Evolutionary conservation across 2,329 filamentous ascomycete genomes (phyloP).

Genomic region (Ploettnerulaceae sp.): DNA sequence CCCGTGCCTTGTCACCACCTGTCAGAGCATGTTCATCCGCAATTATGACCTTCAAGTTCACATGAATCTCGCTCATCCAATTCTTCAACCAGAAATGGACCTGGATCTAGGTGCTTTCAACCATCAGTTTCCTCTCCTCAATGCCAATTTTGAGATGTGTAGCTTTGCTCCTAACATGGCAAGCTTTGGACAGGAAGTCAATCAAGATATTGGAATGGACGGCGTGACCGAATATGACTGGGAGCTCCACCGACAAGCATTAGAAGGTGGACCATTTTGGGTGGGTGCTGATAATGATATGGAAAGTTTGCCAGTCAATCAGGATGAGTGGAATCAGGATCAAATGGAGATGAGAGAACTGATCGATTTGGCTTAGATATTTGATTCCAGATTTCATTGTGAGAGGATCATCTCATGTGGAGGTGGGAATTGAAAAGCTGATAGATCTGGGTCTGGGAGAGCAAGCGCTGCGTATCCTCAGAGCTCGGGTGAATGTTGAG

Average conservation of each 20-base stretch:
- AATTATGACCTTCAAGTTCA: slow-evolving; percentile 55
- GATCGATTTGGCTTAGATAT: slow-evolving; percentile 25
- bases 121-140: not conserved
- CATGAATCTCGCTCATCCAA: slow-evolving; percentile 41
- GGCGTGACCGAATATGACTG: slow-evolving; percentile 25
- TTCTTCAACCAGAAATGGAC: not conserved
- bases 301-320: slow-evolving; percentile 4
- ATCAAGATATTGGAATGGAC: not conserved
- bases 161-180: not conserved
- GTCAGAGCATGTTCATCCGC: slow-evolving; percentile 50
- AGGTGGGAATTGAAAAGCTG: not conserved
- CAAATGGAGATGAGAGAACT: slow-evolving; percentile 30
- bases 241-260: slow-evolving; percentile 26
- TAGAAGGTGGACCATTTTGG: slow-evolving; percentile 28
- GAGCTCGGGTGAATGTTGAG: not conserved
- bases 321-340: slow-evolving; percentile 24
- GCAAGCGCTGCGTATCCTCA: slow-evolving; percentile 8
- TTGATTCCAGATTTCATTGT: not conserved
- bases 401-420: not conserved
- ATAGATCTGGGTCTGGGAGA: not conserved
- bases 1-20: slow-evolving; percentile 45
- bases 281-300: slow-evolving; percentile 24
- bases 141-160: not conserved
- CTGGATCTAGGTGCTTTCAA: not conserved
- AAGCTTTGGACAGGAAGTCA: not conserved